These are phyloP conservation scores for Leptoxyphium fumago DNA, from an alignment of 2,329 filamentous ascomycete species.

Conservation along the genomic window DNA sequence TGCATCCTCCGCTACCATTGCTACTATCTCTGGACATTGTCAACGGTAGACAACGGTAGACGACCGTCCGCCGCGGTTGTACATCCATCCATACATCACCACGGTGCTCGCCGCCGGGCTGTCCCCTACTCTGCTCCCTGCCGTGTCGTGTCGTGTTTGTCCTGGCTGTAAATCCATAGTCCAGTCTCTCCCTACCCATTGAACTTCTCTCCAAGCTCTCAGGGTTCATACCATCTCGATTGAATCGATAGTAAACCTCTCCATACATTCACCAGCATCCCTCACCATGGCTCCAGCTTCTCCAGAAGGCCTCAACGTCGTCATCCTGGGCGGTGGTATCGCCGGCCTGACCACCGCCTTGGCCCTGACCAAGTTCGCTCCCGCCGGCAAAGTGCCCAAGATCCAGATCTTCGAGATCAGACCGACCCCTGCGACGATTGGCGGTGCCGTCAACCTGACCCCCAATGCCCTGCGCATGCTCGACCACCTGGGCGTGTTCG, in stretches of 20 bases:
- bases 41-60: neutral
- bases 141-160: too few species aligned
- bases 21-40: neutral
- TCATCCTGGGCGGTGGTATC: conserved; percentile 39
- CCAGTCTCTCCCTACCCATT: too few species aligned
- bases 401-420: conserved; percentile 37
- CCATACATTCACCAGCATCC: too few species aligned
- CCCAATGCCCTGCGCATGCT: conserved; percentile 30
- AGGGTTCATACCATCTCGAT: too few species aligned
- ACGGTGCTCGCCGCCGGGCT: too few species aligned
- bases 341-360: conserved; percentile 37
- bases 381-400: conserved; percentile 20
- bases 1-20: neutral
- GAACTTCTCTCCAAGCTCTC: too few species aligned
- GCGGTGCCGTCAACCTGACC: conserved; percentile 34
- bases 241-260: too few species aligned
- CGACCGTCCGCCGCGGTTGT: too few species aligned
- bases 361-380: conserved; percentile 30
- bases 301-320: conserved; percentile 22
- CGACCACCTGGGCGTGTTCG: conserved; percentile 20
- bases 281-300: conserved; percentile 15
- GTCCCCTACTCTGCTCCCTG: too few species aligned
- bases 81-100: too few species aligned
- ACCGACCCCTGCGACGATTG: conserved; percentile 28
- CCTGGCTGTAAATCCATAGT: too few species aligned